Evolutionary conservation across 2,329 filamentous ascomycete genomes (phyloP).

Genomic region (Aspergillus persii): DNA sequence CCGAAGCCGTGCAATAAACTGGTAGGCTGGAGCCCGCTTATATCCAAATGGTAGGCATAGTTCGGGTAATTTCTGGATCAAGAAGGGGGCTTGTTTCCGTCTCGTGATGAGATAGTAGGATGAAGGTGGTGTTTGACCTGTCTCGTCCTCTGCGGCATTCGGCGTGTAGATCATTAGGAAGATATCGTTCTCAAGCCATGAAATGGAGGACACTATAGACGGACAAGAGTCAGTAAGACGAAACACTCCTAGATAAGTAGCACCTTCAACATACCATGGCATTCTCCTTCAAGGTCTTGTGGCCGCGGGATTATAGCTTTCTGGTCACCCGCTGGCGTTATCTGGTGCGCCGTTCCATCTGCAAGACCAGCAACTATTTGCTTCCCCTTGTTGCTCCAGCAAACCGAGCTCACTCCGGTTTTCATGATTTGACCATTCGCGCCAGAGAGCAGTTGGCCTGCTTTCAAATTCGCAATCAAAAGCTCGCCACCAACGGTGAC

Average conservation of each 20-base stretch:
- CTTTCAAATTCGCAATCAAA: conserved; percentile 76
- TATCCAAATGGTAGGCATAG: conserved; percentile 71
- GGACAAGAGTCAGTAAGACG: conserved; percentile 5
- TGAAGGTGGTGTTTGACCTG: conserved; percentile 56
- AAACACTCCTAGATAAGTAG: background rate
- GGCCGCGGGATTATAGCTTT: conserved; percentile 80
- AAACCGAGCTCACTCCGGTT: conserved; percentile 73
- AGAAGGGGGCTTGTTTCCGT: conserved; percentile 59
- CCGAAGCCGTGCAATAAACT: conserved; percentile 73
- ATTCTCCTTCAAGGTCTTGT: conserved; percentile 60
- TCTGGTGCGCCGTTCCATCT: conserved; percentile 76
- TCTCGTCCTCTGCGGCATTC: conserved; percentile 53
- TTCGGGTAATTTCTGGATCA: conserved; percentile 71
- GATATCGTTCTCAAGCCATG: conserved; percentile 84
- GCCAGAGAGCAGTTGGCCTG: conserved; percentile 57
- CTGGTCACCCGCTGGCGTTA: conserved; percentile 74
- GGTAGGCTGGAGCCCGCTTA: conserved; percentile 66
- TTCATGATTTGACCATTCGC: conserved; percentile 66
- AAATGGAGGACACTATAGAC: conserved; percentile 66
- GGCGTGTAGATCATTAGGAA: conserved; percentile 79
- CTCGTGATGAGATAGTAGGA: conserved; percentile 78
- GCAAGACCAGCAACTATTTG: conserved; percentile 83
- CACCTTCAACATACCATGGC: conserved; percentile 58
- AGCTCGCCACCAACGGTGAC: conserved; percentile 79
- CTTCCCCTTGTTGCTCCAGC: conserved; percentile 92